phyloP scores from a whole-genome alignment of 106 monocot genomes.

The Hemerocallis citrina region DNA sequence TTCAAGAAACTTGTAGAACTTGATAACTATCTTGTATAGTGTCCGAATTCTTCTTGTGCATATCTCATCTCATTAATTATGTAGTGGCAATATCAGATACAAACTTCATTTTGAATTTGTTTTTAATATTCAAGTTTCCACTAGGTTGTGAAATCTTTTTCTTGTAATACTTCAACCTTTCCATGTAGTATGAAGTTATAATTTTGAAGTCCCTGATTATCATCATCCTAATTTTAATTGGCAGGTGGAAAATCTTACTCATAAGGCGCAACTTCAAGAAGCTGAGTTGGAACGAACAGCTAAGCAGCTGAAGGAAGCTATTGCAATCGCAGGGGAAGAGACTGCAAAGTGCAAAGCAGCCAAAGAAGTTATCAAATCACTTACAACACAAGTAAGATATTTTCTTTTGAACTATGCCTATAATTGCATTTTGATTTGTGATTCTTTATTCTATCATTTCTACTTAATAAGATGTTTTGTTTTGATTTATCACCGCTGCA shows the following conservation, averaged over 20 bases:
- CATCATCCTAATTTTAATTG: conserved; percentile 2
- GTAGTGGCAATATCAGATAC: not conserved
- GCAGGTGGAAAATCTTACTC: conserved; percentile 70
- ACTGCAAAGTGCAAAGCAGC: conserved; percentile 89
- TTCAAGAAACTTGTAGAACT: not conserved
- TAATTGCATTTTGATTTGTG: too few relatives aligned
- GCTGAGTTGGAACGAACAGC: conserved; percentile 76
- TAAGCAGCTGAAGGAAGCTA: conserved; percentile 84
- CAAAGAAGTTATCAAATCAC: conserved; percentile 90
- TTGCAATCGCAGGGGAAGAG: conserved; percentile 75
- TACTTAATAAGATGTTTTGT: not conserved
- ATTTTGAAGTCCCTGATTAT: not conserved
- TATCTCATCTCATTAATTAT: not conserved
- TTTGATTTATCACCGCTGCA: not conserved
- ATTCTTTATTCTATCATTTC: not conserved
- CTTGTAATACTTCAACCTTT: not conserved
- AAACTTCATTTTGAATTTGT: not conserved
- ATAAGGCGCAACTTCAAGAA: conserved; percentile 76
- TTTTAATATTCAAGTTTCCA: too few relatives aligned
- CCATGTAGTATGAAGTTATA: too few relatives aligned
- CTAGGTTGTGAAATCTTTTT: not conserved
- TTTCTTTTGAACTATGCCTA: not conserved
- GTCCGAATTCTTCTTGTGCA: not conserved
- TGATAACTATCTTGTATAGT: not conserved
- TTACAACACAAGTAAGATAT: conserved; percentile 66